Percentiles rank a stretch among this genome's conserved stretches.
Conservation (phyloP, 1,284 basidiomycete species). For the Ustilago bromivora region DNA sequence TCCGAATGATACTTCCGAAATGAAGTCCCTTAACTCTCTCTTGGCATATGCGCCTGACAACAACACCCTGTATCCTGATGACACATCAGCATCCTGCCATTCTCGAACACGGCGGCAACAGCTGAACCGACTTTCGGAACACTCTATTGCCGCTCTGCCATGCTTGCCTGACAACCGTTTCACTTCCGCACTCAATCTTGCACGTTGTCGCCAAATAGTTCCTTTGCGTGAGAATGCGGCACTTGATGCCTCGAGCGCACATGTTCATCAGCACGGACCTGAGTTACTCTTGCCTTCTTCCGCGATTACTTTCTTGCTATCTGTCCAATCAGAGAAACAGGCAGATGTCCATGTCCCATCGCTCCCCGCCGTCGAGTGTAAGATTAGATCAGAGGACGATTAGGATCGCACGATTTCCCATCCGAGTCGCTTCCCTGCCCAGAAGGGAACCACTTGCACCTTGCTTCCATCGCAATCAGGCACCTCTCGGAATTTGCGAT, state of each 20-base stretch:
- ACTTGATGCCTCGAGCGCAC: background rate
- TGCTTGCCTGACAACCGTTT: slow-evolving; percentile 1
- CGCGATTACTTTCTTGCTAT: slow-evolving; percentile 8
- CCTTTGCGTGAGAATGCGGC: background rate
- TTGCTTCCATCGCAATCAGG: slow-evolving; percentile 55
- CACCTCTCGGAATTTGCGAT: slow-evolving; percentile 35
- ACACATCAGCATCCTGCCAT: background rate
- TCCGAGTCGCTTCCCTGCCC: slow-evolving; percentile 83
- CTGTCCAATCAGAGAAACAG: slow-evolving; percentile 27
- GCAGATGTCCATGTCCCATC: slow-evolving; percentile 8
- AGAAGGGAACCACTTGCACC: slow-evolving; percentile 83
- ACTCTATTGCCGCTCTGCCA: slow-evolving; percentile 7
- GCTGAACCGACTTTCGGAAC: slow-evolving; percentile 21
- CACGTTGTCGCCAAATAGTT: background rate
- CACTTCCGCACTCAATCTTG: slow-evolving; percentile 11
- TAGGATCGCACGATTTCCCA: slow-evolving; percentile 78
- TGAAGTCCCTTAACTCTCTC: slow-evolving; percentile 13
- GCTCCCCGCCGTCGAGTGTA: slow-evolving; percentile 5
- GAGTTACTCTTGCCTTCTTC: background rate
- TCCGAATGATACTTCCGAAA: slow-evolving; percentile 31
- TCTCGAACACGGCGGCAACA: slow-evolving; percentile 8
- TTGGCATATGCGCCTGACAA: slow-evolving; percentile 1
- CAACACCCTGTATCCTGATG: background rate
- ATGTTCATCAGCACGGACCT: background rate
- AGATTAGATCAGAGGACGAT: background rate